Evolutionary conservation across 2,329 filamentous ascomycete genomes (phyloP), one percentile per base, ranked within the genome.

Genomic region (Mariannaea sp.): DNA sequence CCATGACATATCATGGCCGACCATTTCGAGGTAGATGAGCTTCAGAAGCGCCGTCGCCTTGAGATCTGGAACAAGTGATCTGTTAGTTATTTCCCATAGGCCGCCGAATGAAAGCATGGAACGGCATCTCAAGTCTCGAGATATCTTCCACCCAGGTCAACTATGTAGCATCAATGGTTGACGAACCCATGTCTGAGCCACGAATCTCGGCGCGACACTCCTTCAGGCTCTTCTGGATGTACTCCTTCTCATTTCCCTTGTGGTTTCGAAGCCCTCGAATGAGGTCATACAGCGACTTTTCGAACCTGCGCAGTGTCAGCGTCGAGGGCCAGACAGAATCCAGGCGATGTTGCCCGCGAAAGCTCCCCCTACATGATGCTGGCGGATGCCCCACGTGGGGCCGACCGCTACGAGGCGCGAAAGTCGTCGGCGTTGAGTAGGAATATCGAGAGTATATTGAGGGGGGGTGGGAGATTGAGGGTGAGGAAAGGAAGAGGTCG

Each of bases 1-100:
- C 94, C 94, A 99, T 3, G 93, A 97, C 94, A 99, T 99, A 74
- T 97, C 94, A 71, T 97, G 90, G 12, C 94, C 94, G 64, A 97
- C 92, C 94, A 99, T 99, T 72, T 99, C 94, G 61, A 99, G 84
- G 72, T 99, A 99, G 47, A 97, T 88, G 65, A 99, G 83, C 78
- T 99, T 99, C 68, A 99, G 79, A 48, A 99, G 81, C 39, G 94
- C 94, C 27, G 92, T 97, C 16, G 94, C 92, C 80, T 99, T 99
- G 74, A 96, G 83, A 76, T 97, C 92, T 90, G 53, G 46, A 41
- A 47, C 47, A n/a, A 10, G 38, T 12, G 44, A n/a, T 19, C 27
- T 17, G 47, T 65, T 49, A 65, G 57, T 49, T 20, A 44, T 32
- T 43, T 13, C 17, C 5, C 27, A 24, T 7, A 32, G 4, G 8